phyloP scores from a whole-genome alignment of 306 rosid genomes.

The Hippophae gyantsensis region DNA sequence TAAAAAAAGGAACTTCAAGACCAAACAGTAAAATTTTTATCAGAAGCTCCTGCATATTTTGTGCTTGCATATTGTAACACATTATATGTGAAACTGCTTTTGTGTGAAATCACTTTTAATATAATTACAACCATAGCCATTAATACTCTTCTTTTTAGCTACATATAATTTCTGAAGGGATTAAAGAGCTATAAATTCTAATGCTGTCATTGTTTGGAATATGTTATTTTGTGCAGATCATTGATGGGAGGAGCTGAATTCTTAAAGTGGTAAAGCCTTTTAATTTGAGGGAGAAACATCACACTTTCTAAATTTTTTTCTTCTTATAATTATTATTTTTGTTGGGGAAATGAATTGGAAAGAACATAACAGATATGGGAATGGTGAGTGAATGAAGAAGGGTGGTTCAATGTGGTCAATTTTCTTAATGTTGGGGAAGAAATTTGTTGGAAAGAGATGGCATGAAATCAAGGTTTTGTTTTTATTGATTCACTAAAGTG shows the following conservation, averaged over 20 bases:
- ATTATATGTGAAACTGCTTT: too few species aligned
- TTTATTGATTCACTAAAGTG: constrained; percentile 20
- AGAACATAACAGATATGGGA: constrained; percentile 12
- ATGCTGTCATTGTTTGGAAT: constrained; percentile 22
- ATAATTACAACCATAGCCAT: too few species aligned
- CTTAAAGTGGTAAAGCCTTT: constrained; percentile 26
- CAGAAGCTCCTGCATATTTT: too few species aligned
- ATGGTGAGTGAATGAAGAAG: neutral
- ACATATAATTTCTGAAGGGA: neutral
- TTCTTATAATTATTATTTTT: neutral
- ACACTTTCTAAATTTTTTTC: constrained; percentile 26
- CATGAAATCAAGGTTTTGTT: constrained; percentile 26
- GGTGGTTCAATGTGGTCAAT: constrained; percentile 13
- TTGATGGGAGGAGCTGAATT: constrained; percentile 34
- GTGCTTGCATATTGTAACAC: too few species aligned
- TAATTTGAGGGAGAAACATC: constrained; percentile 27
- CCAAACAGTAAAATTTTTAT: constrained; percentile 5
- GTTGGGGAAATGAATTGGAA: constrained; percentile 29
- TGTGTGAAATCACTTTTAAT: too few species aligned
- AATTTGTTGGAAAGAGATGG: constrained; percentile 29
- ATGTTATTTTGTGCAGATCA: constrained; percentile 52
- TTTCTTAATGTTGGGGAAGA: constrained; percentile 27
- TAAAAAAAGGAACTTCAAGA: neutral
- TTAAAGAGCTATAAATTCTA: constrained; percentile 3
- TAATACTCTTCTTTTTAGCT: neutral